phyloP scores from a whole-genome alignment of 2,329 filamentous ascomycete species.

The Cladosporium phlei region DNA sequence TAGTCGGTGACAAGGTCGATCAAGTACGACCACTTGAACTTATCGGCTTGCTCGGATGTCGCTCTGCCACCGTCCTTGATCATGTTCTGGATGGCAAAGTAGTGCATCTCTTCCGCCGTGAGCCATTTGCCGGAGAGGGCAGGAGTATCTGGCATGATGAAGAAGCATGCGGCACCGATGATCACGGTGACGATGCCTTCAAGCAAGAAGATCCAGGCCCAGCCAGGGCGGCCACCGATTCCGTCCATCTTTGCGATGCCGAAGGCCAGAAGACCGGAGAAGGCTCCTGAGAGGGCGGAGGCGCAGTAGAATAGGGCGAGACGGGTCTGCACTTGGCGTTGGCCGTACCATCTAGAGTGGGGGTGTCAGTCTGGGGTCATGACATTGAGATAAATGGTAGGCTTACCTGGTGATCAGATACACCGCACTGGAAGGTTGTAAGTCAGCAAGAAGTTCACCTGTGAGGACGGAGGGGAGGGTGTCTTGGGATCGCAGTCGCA shows the following conservation, averaged over 20 bases:
- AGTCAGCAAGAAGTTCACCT: no score
- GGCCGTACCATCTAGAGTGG: constrained; percentile 19
- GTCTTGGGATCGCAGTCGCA: no score
- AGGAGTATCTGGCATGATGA: constrained; percentile 50
- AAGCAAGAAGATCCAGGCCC: constrained; percentile 54
- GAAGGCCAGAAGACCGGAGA: constrained; percentile 24
- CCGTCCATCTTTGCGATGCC: constrained; percentile 39
- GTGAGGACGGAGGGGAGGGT: no score
- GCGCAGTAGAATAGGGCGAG: constrained; percentile 23
- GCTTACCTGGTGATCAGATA: constrained; percentile 15
- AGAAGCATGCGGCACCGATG: constrained; percentile 50
- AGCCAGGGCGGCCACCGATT: constrained; percentile 37
- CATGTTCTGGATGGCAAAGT: constrained; percentile 18
- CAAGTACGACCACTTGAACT: constrained; percentile 24
- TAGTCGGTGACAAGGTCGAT: constrained; percentile 22
- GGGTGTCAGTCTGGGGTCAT: neutral
- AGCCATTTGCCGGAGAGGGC: constrained; percentile 27
- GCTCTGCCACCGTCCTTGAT: constrained; percentile 19
- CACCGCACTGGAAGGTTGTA: no score
- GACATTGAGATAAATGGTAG: neutral
- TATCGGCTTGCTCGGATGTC: constrained; percentile 18
- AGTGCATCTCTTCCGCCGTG: constrained; percentile 19
- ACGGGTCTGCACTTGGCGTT: constrained; percentile 20
- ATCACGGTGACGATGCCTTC: constrained; percentile 52
- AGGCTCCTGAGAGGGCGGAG: constrained; percentile 20